A percentile compares a stretch with the other conserved stretches of the same genome.
phyloP scores from a whole-genome alignment of 345 rosid species.

The Turnera subulata region DNA sequence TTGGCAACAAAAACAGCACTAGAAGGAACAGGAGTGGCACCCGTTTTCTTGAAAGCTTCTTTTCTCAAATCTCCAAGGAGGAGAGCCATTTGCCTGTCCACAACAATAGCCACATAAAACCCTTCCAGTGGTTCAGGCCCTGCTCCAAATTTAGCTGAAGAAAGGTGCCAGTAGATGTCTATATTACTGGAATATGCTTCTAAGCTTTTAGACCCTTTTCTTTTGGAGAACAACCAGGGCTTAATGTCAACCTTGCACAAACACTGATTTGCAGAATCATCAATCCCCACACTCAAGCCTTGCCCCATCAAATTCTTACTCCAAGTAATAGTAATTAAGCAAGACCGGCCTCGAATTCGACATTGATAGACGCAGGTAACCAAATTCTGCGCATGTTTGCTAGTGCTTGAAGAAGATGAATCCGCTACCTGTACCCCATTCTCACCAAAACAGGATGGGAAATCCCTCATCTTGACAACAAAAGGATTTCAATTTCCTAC shows the following conservation, averaged over 20 bases:
- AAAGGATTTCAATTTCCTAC: constrained; percentile 17
- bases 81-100: constrained; percentile 66
- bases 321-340: constrained; percentile 78
- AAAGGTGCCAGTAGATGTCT: constrained; percentile 82
- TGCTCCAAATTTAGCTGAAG: constrained; percentile 74
- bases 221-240: constrained; percentile 89
- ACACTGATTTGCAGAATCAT: constrained; percentile 68
- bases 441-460: constrained; percentile 94
- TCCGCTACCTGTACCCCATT: constrained; percentile 85
- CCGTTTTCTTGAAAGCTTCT: constrained; percentile 77
- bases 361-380: constrained; percentile 74
- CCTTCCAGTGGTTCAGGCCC: constrained; percentile 88
- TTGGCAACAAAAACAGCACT: constrained; percentile 56
- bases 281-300: constrained; percentile 63
- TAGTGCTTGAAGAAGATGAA: constrained; percentile 60
- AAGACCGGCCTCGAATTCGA: constrained; percentile 55
- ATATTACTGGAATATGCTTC: constrained; percentile 68
- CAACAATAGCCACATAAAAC: constrained; percentile 71
- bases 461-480: constrained; percentile 67
- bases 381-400: constrained; percentile 66
- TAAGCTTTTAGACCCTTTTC: constrained; percentile 81
- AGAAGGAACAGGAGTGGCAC: constrained; percentile 35
- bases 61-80: constrained; percentile 90
- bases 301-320: constrained; percentile 94
- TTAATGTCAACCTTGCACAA: constrained; percentile 91